These are phyloP conservation scores for Podospora bellae-mahoneyi DNA, from an alignment of 495 filamentous ascomycete species.

Conservation along the genomic window DNA sequence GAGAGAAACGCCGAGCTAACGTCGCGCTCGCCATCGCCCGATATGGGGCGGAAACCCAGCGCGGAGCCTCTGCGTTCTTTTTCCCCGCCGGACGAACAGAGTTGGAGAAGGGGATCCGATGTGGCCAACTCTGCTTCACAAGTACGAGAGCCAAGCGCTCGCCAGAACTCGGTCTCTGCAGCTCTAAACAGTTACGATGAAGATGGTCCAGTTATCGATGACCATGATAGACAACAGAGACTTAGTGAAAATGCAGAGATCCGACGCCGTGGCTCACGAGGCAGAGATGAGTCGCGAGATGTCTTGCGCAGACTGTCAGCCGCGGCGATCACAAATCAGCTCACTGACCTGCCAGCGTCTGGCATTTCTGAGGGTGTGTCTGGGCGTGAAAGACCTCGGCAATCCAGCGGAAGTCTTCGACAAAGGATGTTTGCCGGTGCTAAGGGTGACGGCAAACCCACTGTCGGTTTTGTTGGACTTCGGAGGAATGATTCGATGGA, in stretches of 20 bases:
- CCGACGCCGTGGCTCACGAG: background rate
- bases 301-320: conserved; percentile 62
- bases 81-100: conserved; percentile 25
- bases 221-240: background rate
- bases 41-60: conserved; percentile 26
- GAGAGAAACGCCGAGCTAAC: conserved; percentile 48
- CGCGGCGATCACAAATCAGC: conserved; percentile 55
- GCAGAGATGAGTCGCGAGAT: conserved; percentile 59
- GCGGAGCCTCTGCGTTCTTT: conserved; percentile 22
- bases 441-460: conserved; percentile 33
- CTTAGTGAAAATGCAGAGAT: background rate
- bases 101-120: conserved; percentile 34
- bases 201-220: background rate
- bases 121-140: background rate
- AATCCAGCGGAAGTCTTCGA: conserved; percentile 18
- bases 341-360: conserved; percentile 23
- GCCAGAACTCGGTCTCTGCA: conserved; percentile 3
- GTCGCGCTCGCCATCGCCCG: conserved; percentile 38
- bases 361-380: conserved; percentile 2
- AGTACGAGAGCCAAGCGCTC: background rate
- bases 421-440: conserved; percentile 18
- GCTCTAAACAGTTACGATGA: background rate
- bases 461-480: conserved; percentile 43
- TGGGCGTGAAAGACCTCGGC: conserved; percentile 3
- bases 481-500: conserved; percentile 36